Conservation (phyloP, 176 grass and related monocot species). For the Cymbopogon citratus region DNA sequence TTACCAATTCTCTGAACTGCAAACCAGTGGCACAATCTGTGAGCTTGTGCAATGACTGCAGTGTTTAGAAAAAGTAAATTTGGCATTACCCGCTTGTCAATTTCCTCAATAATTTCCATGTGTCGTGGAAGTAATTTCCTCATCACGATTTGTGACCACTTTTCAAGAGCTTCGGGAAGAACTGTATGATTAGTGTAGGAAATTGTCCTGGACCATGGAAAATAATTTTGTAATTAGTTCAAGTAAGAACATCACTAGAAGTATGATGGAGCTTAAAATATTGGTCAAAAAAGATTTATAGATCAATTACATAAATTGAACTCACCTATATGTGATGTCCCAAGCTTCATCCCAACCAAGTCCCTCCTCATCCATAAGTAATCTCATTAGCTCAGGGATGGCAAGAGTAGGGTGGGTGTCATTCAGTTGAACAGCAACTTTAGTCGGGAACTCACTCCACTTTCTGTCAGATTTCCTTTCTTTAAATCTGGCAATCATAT, state of each 20-base stretch:
- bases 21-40: slow-evolving; percentile 37
- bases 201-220: slow-evolving; percentile 39
- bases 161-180: slow-evolving; percentile 84
- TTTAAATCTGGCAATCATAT: slow-evolving; percentile 80
- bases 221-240: slow-evolving; percentile 7
- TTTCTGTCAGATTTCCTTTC: slow-evolving; percentile 59
- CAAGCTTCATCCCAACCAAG: slow-evolving; percentile 75
- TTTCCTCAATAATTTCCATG: slow-evolving; percentile 83
- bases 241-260: background rate
- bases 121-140: slow-evolving; percentile 75
- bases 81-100: slow-evolving; percentile 55
- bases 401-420: slow-evolving; percentile 80
- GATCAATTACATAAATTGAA: background rate
- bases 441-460: slow-evolving; percentile 69
- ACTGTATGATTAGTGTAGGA: slow-evolving; percentile 87
- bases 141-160: slow-evolving; percentile 68
- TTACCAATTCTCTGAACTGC: slow-evolving; percentile 82
- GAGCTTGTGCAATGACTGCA: slow-evolving; percentile 25
- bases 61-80: slow-evolving; percentile 9
- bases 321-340: slow-evolving; percentile 62
- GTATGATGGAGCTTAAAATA: background rate
- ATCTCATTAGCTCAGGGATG: slow-evolving; percentile 67
- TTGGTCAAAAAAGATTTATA: background rate
- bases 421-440: slow-evolving; percentile 90
- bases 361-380: slow-evolving; percentile 69